A percentile compares a stretch with the other conserved stretches of the same genome.
Conservation (phyloP, 768 basidiomycete genomes). For the Phaffia australis region DNA sequence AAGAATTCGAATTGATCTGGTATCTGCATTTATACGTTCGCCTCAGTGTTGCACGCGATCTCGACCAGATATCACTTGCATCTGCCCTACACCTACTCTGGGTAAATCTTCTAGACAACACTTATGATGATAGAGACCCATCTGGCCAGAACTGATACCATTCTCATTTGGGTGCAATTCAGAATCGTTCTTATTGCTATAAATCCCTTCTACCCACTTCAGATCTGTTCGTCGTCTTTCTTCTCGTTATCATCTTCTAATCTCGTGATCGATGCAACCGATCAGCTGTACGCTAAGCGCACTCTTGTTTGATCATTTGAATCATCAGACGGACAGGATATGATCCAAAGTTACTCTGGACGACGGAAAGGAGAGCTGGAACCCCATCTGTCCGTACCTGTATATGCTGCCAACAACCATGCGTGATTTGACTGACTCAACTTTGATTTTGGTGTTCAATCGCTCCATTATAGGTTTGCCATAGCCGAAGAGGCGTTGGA, state of each 20-base stretch:
- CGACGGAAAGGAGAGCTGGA: slow-evolving; percentile 86
- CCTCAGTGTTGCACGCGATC: slow-evolving; percentile 23
- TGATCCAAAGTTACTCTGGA: slow-evolving; percentile 93
- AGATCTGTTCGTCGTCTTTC: slow-evolving; percentile 48
- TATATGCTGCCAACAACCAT: not conserved
- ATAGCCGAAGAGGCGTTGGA: slow-evolving; percentile 99
- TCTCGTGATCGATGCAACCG: not conserved
- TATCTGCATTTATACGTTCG: not conserved
- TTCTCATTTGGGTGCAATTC: not conserved
- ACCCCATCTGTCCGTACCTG: slow-evolving; percentile 62
- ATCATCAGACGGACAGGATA: slow-evolving; percentile 64
- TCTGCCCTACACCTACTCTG: slow-evolving; percentile 97
- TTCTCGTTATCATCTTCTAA: not conserved
- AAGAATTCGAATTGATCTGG: not conserved
- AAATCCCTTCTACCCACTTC: slow-evolving; percentile 96
- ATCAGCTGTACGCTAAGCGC: not conserved
- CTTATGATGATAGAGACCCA: not conserved
- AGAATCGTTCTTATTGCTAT: slow-evolving; percentile 59
- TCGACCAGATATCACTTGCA: slow-evolving; percentile 58
- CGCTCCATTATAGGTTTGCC: slow-evolving; percentile 46
- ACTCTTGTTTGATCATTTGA: not conserved
- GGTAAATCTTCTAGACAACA: slow-evolving; percentile 36
- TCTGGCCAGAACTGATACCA: not conserved
- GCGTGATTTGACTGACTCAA: not conserved
- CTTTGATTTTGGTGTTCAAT: not conserved